Evolutionary conservation across 1,284 basidiomycete genomes (phyloP).

Genomic region (Inonotus hispidus): DNA sequence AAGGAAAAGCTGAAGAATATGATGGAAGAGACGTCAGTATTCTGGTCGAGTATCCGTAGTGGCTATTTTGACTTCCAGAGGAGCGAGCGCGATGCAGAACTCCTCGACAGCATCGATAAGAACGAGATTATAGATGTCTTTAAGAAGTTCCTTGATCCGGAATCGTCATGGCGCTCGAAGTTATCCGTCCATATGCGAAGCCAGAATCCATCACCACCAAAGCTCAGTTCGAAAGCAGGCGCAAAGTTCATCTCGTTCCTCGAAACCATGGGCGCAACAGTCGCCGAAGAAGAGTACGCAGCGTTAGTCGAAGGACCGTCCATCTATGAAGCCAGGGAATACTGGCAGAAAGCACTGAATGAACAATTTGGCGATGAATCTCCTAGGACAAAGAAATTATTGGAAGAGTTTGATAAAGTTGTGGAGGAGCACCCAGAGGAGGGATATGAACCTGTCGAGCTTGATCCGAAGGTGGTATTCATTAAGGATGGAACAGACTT

Average conservation of each 20-base stretch:
- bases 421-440: slow-evolving; percentile 46
- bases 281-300: slow-evolving; percentile 46
- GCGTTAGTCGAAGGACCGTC: slow-evolving; percentile 44
- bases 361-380: slow-evolving; percentile 30
- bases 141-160: slow-evolving; percentile 64
- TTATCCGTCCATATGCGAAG: slow-evolving; percentile 78
- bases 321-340: slow-evolving; percentile 42
- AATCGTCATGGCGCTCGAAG: slow-evolving; percentile 65
- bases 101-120: slow-evolving; percentile 64
- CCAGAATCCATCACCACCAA: slow-evolving; percentile 51
- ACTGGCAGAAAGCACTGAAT: slow-evolving; percentile 53
- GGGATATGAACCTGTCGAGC: slow-evolving; percentile 43
- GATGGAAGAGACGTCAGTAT: slow-evolving; percentile 55
- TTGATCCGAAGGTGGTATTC: slow-evolving; percentile 47
- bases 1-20: slow-evolving; percentile 71
- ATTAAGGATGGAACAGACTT: slow-evolving; percentile 71
- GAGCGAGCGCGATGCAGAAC: slow-evolving; percentile 63
- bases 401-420: slow-evolving; percentile 49
- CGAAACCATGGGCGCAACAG: slow-evolving; percentile 41
- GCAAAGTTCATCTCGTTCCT: slow-evolving; percentile 58
- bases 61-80: slow-evolving; percentile 75
- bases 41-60: slow-evolving; percentile 66
- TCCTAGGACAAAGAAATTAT: slow-evolving; percentile 46
- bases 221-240: slow-evolving; percentile 62
- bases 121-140: slow-evolving; percentile 77